Evolutionary conservation across 257 asterid genomes (phyloP).

Genomic region (Knoxia roxburghii): DNA sequence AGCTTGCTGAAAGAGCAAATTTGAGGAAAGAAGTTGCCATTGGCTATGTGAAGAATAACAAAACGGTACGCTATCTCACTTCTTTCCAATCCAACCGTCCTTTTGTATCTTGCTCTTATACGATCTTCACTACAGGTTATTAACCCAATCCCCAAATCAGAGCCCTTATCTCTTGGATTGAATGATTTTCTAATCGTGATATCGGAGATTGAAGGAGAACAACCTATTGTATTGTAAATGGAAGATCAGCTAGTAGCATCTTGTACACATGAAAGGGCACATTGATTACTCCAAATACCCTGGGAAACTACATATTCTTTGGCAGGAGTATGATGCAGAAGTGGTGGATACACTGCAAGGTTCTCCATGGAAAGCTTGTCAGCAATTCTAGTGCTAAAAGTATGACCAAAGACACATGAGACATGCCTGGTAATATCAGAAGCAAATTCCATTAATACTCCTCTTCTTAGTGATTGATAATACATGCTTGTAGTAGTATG

Average conservation of each 20-base stretch:
- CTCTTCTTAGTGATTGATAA: background rate
- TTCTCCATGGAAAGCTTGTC: background rate
- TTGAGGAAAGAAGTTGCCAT: slow-evolving; percentile 92
- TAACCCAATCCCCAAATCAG: slow-evolving; percentile 74
- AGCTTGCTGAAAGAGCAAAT: slow-evolving; percentile 85
- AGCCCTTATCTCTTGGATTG: slow-evolving; percentile 50
- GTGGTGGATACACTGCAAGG: background rate
- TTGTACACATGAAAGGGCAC: background rate
- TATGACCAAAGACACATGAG: background rate
- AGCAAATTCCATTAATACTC: background rate
- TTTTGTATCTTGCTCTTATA: background rate
- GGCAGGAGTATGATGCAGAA: background rate
- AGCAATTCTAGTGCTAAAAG: background rate
- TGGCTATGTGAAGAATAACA: slow-evolving; percentile 74
- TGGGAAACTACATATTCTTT: background rate
- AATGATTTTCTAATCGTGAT: slow-evolving; percentile 70
- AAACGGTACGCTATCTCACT: slow-evolving; percentile 39
- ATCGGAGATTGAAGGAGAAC: slow-evolving; percentile 87
- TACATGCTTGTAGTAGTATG: background rate
- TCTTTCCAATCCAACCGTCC: background rate
- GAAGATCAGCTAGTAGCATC: background rate
- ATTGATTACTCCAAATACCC: background rate
- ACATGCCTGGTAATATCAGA: background rate
- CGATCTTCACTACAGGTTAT: slow-evolving; percentile 52
- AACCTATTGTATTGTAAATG: slow-evolving; percentile 33